Evolutionary conservation across 495 filamentous ascomycete genomes (phyloP).

Genomic region (Penicillium salamii): DNA sequence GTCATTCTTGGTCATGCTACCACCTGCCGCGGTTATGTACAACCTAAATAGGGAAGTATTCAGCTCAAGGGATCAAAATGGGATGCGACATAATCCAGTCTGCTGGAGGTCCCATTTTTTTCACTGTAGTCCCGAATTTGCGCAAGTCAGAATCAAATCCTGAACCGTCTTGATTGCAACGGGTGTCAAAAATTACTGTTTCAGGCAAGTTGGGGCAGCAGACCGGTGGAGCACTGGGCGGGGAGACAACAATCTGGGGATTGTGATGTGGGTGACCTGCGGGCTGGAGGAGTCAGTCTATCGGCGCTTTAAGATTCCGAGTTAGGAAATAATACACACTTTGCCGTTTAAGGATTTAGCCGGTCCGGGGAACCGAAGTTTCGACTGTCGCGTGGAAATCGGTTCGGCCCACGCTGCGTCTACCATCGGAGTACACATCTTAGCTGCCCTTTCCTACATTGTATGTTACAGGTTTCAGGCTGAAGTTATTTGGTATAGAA

Average conservation of each 20-base stretch:
- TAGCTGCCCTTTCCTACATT: no score
- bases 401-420: constrained; percentile 9
- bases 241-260: background rate
- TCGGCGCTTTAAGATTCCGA: constrained; percentile 13
- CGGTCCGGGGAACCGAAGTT: background rate
- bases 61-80: constrained; percentile 11
- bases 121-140: background rate
- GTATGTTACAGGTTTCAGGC: no score
- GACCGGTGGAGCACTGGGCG: background rate
- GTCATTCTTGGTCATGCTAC: background rate
- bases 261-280: no score
- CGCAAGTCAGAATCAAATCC: background rate
- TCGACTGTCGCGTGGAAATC: background rate
- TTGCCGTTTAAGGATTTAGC: constrained; percentile 13
- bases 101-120: constrained; percentile 5
- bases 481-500: no score
- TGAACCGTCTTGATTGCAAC: background rate
- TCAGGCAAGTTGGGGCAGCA: constrained; percentile 6
- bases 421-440: no score
- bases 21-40: constrained; percentile 11
- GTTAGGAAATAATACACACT: constrained; percentile 9
- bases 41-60: constrained; percentile 15
- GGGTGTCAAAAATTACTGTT: constrained; percentile 10
- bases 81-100: background rate
- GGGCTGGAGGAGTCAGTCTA: background rate